Conservation (phyloP, 1,284 basidiomycete species). For the Butyriboletus appendiculatus region DNA sequence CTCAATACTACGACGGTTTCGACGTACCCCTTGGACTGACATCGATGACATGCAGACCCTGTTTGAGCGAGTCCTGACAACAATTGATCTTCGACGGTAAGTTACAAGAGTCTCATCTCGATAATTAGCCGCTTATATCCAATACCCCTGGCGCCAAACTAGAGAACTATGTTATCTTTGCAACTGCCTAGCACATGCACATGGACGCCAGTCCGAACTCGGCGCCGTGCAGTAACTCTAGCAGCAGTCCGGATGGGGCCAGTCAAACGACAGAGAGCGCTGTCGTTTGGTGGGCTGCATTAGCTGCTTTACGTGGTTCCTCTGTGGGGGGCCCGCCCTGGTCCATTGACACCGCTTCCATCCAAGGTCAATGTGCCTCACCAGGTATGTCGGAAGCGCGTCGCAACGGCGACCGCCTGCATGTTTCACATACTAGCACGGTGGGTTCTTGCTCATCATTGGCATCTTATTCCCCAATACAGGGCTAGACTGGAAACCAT, state of each 20-base stretch:
- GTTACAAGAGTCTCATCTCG: not conserved
- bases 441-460: not conserved
- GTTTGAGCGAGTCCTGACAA: no score
- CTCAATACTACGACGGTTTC: no score
- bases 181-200: not conserved
- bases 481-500: not conserved
- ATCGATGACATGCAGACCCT: no score
- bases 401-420: not conserved
- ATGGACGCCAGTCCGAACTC: not conserved
- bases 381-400: not conserved
- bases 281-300: not conserved
- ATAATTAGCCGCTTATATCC: not conserved
- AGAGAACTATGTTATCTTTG: not conserved
- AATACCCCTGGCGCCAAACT: not conserved
- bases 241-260: not conserved
- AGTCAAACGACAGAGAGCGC: not conserved
- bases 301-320: not conserved
- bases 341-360: constrained; percentile 5
- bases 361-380: not conserved
- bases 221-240: not conserved
- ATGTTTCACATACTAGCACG: not conserved
- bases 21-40: no score
- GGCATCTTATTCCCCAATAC: not conserved
- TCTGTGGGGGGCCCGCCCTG: not conserved
- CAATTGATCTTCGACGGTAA: no score